Evolutionary conservation across 164 flowering plant species (phyloP).

Genomic region (Tinospora cordifolia): DNA sequence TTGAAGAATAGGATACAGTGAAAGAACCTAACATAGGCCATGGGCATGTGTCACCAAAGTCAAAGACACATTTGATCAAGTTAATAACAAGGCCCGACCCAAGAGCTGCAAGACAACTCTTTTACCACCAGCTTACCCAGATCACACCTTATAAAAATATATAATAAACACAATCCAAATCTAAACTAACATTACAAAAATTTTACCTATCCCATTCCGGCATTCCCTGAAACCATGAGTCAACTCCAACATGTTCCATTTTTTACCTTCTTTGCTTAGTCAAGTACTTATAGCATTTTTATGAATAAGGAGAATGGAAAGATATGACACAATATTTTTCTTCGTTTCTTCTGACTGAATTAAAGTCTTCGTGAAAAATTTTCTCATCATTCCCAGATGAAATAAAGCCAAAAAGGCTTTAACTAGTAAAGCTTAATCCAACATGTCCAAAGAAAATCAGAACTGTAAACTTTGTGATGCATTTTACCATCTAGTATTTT

Average conservation of each 20-base stretch:
- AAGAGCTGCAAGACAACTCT: neutral
- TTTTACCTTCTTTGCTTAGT: neutral
- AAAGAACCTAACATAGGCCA: constrained; percentile 49
- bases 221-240: neutral
- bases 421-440: neutral
- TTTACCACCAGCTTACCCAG: neutral
- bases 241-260: neutral
- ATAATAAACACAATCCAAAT: neutral
- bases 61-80: neutral
- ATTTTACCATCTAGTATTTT: neutral
- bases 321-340: neutral
- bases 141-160: neutral
- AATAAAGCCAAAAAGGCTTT: neutral
- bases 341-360: neutral
- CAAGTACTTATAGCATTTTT: neutral
- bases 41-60: neutral
- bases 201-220: neutral
- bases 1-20: constrained; percentile 77
- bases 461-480: neutral
- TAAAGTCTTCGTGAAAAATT: neutral
- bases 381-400: neutral
- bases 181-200: neutral
- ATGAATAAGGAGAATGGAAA: neutral
- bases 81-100: neutral
- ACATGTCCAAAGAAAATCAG: neutral